Percentiles rank a stretch among this genome's conserved stretches.
Evolutionary conservation across 2,329 filamentous ascomycete species (phyloP).

Genomic region (Cladophialophora chaetospira): DNA sequence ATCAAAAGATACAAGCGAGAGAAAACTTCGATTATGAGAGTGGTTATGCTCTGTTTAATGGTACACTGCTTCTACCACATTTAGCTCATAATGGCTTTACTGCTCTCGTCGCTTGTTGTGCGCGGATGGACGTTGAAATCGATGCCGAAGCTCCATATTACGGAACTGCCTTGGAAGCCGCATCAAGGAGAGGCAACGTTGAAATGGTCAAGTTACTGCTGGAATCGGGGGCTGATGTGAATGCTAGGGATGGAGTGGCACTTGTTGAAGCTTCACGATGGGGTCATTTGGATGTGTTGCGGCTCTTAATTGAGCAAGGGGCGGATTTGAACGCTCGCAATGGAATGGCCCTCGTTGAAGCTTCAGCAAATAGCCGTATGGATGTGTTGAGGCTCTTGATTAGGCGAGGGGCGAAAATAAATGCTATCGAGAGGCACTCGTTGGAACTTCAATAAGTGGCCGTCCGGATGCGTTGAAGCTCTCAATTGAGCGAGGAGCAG

Average conservation of each 20-base stretch:
- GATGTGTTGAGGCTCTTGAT: slow-evolving; percentile 10
- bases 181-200: slow-evolving; percentile 10
- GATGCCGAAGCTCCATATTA: background rate
- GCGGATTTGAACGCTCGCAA: slow-evolving; percentile 12
- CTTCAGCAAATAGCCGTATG: slow-evolving; percentile 1
- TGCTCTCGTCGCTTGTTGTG: background rate
- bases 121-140: background rate
- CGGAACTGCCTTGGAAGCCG: slow-evolving; percentile 8
- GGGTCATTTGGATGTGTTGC: slow-evolving; percentile 1
- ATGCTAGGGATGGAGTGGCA: slow-evolving; percentile 13
- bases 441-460: slow-evolving; percentile 3
- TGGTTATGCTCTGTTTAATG: background rate
- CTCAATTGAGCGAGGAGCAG: too few relatives aligned
- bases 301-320: slow-evolving; percentile 6
- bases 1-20: background rate
- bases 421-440: slow-evolving; percentile 12
- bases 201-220: slow-evolving; percentile 15
- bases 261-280: slow-evolving; percentile 6
- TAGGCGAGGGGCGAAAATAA: slow-evolving; percentile 1
- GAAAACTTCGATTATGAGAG: background rate
- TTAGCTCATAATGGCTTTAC: background rate
- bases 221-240: slow-evolving; percentile 8
- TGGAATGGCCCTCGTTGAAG: slow-evolving; percentile 9
- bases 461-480: slow-evolving; percentile 3
- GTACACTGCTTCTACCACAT: background rate